Percentiles rank a stretch among this genome's conserved stretches.
Conservation (phyloP, 306 rosid genomes). For the Vigna trinervia region DNA sequence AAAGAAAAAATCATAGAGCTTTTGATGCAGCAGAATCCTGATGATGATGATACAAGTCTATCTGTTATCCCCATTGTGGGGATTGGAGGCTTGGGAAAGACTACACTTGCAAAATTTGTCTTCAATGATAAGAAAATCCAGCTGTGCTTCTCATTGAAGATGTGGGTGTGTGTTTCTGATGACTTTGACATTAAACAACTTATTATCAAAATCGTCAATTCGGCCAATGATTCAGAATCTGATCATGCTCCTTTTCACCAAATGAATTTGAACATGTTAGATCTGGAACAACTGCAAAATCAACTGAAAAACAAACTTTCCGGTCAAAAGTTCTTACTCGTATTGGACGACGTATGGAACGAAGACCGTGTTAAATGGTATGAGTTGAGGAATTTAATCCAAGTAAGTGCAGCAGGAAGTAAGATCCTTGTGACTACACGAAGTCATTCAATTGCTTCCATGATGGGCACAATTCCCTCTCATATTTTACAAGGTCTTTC, state of each 20-base stretch:
- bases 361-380: constrained; percentile 21
- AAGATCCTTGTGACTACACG: constrained; percentile 38
- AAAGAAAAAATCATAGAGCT: too few relatives aligned
- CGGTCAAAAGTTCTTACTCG: constrained; percentile 34
- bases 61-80: too few relatives aligned
- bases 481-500: background rate
- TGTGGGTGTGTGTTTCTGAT: constrained; percentile 40
- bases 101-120: too few relatives aligned
- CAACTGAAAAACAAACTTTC: background rate
- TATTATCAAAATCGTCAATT: constrained; percentile 17
- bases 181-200: constrained; percentile 23
- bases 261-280: background rate
- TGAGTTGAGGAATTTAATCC: background rate
- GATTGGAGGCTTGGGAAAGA: too few relatives aligned
- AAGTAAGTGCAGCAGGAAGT: constrained; percentile 12
- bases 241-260: background rate
- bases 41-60: too few relatives aligned
- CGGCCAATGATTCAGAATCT: background rate
- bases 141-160: too few relatives aligned
- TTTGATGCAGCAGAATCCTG: too few relatives aligned
- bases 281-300: background rate
- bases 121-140: too few relatives aligned
- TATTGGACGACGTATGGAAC: constrained; percentile 37
- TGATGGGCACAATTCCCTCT: constrained; percentile 16
- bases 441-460: background rate